These are phyloP conservation scores for Cladosporium sphaerospermum DNA, from an alignment of 2,329 filamentous ascomycete species.

Conservation along the genomic window DNA sequence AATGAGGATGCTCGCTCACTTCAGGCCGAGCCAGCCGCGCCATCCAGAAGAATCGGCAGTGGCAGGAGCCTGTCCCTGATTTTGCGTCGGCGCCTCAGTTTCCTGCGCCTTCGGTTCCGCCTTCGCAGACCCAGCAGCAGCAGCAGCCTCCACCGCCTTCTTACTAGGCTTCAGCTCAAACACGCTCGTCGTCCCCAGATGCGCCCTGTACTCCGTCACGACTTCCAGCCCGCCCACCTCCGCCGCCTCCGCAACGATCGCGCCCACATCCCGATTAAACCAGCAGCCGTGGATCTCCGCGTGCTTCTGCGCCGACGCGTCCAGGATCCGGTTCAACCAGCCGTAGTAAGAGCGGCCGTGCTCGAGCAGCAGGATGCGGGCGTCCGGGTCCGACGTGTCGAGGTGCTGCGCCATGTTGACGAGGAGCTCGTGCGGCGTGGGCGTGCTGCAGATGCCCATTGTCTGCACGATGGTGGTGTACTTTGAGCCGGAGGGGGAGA, in stretches of 20 bases:
- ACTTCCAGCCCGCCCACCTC: constrained; percentile 42
- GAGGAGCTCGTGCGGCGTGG: constrained; percentile 39
- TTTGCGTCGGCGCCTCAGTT: no score
- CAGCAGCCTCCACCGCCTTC: neutral
- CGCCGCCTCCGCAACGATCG: constrained; percentile 45
- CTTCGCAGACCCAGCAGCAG: neutral
- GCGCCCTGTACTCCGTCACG: constrained; percentile 39
- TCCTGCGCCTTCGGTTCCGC: neutral
- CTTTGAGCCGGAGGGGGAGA: constrained; percentile 21
- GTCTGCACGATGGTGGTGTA: constrained; percentile 48
- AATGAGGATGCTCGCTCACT: neutral
- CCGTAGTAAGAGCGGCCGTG: constrained; percentile 43
- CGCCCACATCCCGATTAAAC: constrained; percentile 48
- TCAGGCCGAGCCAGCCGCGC: constrained; percentile 13
- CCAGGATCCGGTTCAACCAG: constrained; percentile 44
- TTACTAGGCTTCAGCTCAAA: constrained; percentile 37
- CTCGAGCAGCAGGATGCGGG: constrained; percentile 44
- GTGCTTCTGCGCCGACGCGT: constrained; percentile 41
- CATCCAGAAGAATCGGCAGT: constrained; percentile 11
- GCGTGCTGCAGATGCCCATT: constrained; percentile 47
- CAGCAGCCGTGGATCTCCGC: constrained; percentile 46
- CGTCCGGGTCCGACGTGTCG: constrained; percentile 36
- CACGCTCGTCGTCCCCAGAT: constrained; percentile 46
- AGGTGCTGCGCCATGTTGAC: constrained; percentile 37
- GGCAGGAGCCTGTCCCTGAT: no score